Evolutionary conservation across 176 grass and related monocot genomes (phyloP), one percentile per base, ranked within the genome.

Genomic region (Lolium rigidum): DNA sequence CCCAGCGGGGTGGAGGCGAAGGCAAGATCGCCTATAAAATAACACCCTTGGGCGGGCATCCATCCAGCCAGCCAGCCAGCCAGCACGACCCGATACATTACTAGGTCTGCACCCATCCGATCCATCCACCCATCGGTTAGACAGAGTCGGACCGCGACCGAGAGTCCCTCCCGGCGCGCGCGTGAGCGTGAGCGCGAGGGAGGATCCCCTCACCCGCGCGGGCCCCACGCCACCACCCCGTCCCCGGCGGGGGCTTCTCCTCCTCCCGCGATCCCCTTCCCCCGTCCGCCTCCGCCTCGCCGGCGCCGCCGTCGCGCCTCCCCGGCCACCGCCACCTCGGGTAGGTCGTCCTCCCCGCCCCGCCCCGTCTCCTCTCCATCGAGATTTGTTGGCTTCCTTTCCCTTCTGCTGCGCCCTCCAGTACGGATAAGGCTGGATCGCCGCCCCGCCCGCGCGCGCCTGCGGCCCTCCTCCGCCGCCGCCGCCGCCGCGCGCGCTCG

Each of bases 231-330:
- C 5, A 13, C 77, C 39, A n/a, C 43, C 20, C 68, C 41, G 6
- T 25, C 17, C 47, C 70, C 57, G 70, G 70, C 70, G 70, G 70
- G 63, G 64, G 76, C 50, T 35, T 31, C 82, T 20, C 48, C 80
- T 35, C 70, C 82, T 16, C 70, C 38, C 73, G 73, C 59, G 74
- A 78, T 85, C 83, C 74, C 83, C 74, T 85, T 68, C 83, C 0
- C 18, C 68, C n/a, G 15, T 11, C 68, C 28, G 15, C 46, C 13
- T 1, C 66, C 22, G 7, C 21, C 8, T 10, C 72, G 0, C 39
- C 68, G 78, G 26, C 46, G 39, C 39, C 38, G n/a, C 54, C 37
- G 16, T 2, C 18, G 10, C 52, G 1, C 3, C 50, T 12, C 16
- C 22, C 21, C 80, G 26, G 2, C 64, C 15, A 6, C 67, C 35